Conservation (phyloP, 1,284 basidiomycete genomes). For the Filobasidium uniguttulatum region DNA sequence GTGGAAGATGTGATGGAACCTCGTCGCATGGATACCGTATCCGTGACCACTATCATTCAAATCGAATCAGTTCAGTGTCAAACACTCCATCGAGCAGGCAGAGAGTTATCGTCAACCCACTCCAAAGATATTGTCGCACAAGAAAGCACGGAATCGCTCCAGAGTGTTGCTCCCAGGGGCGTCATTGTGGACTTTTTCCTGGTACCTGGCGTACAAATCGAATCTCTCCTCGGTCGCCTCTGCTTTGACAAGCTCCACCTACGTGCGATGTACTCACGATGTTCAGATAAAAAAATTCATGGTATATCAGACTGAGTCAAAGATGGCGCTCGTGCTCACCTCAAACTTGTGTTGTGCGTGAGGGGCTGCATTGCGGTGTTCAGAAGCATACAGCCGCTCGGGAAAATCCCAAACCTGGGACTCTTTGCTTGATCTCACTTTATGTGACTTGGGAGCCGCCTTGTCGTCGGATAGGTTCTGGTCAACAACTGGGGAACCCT, state of each 20-base stretch:
- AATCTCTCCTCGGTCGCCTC: constrained; percentile 68
- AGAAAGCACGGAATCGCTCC: constrained; percentile 53
- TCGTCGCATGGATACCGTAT: constrained; percentile 48
- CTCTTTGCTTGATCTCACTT: neutral
- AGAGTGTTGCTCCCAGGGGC: constrained; percentile 40
- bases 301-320: too few species aligned
- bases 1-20: constrained; percentile 46
- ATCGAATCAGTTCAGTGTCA: neutral
- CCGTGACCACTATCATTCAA: constrained; percentile 37
- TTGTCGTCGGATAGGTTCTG: too few species aligned
- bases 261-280: neutral
- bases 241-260: constrained; percentile 63
- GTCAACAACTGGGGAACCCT: too few species aligned
- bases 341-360: constrained; percentile 21
- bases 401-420: constrained; percentile 22
- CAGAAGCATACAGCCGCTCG: constrained; percentile 24
- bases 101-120: constrained; percentile 39
- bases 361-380: constrained; percentile 12
- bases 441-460: too few species aligned
- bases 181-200: constrained; percentile 62
- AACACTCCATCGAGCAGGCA: neutral
- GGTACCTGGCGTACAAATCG: constrained; percentile 59
- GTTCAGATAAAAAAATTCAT: neutral
- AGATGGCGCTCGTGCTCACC: too few species aligned
- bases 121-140: constrained; percentile 61